Evolutionary conservation across 140 eudicot genomes (phyloP), one percentile per base, ranked within the genome.

Genomic region (Oenanthe javanica): DNA sequence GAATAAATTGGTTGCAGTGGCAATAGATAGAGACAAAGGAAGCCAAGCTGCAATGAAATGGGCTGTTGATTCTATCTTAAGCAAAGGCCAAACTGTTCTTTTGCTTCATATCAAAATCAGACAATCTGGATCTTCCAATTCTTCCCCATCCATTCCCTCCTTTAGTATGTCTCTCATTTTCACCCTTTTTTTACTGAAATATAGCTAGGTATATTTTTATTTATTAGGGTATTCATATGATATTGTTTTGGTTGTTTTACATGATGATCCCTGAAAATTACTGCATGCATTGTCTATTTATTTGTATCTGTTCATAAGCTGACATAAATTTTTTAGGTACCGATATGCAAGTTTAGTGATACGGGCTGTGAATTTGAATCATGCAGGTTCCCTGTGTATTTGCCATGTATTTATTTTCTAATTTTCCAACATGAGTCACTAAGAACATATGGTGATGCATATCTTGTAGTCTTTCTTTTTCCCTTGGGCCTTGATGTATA

Each of bases 21-120:
- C 97, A 43, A 89, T 93, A 27, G 97, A 93, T 80, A 93, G 85
- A 72, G 91, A 91, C 55, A 93, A 91, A 88, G 81, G 83, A 54
- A 93, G 98, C 90, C 94, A 88, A 82, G 69, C 83, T 76, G 95
- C 98, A 1, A 73, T 93, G 76, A 89, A 81, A 85, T 93, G 97
- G 98, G 90, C 90, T 12, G 77, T 87, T 66, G 93, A 91, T 38
- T 81, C 85, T 67, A 79, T 91, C 79, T 86, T 93, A 31, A 19
- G 64, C 85, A 88, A 79, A 31, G 98, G 91, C 83, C 98, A 89
- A 80, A 77, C 89, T 75, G 61, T 91, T 2, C 79, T 89, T 75
- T 88, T 91, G 86, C 71, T 93, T n/a, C 94, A 93, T 87, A 90
- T 93, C 67, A 79, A 81, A 31, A 84, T 79, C 59, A 89, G 3